These are phyloP conservation scores for Yarrowia porcina DNA, from an alignment of 805 yeast species.

Conservation along the genomic window DNA sequence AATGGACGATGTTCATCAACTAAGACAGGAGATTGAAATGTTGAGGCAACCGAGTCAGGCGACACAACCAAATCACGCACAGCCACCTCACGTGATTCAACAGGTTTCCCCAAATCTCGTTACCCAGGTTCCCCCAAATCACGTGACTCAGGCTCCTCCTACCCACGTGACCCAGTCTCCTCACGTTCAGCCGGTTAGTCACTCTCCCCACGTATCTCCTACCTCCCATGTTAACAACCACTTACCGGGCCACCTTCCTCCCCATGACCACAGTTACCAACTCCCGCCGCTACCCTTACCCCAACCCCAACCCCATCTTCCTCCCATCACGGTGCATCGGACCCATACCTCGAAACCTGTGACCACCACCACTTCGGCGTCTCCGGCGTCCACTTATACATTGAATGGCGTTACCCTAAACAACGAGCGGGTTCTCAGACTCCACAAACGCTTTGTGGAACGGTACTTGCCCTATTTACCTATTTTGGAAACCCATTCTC, in stretches of 20 bases:
- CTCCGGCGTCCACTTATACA: slow-evolving; percentile 53
- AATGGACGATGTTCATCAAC: slow-evolving; percentile 79
- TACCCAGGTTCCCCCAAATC: too few relatives aligned
- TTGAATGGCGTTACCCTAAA: slow-evolving; percentile 74
- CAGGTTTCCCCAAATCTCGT: too few relatives aligned
- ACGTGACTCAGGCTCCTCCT: too few relatives aligned
- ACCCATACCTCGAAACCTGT: slow-evolving; percentile 3
- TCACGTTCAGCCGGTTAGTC: too few relatives aligned
- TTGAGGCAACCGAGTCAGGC: neutral
- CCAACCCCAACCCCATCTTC: neutral
- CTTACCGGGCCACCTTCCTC: neutral
- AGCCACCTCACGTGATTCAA: too few relatives aligned
- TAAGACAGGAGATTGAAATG: slow-evolving; percentile 60
- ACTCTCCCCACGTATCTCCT: too few relatives aligned
- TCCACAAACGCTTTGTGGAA: slow-evolving; percentile 65
- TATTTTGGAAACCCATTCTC: slow-evolving; percentile 64
- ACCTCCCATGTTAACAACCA: neutral
- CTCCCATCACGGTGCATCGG: neutral
- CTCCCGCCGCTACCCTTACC: slow-evolving; percentile 18
- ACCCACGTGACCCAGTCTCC: too few relatives aligned
- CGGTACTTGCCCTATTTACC: slow-evolving; percentile 77
- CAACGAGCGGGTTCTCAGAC: slow-evolving; percentile 61
- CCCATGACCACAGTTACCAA: neutral
- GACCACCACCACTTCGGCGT: neutral
- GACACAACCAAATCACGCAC: neutral